Conservation (phyloP, 805 yeast genomes). For the Starmerella potacharoeniae region DNA sequence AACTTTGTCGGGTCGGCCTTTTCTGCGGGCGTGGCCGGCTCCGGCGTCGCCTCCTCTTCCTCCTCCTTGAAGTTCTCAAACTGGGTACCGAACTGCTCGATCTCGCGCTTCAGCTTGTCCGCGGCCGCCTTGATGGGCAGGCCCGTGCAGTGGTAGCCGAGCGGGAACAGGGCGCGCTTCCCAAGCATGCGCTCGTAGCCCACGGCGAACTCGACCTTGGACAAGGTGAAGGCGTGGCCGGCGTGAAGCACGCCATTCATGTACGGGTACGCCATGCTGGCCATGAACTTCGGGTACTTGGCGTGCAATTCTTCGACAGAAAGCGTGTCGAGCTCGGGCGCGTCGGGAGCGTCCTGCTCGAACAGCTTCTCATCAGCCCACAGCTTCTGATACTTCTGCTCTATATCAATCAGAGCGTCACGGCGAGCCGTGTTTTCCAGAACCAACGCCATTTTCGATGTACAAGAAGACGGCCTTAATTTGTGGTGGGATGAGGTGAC, state of each 20-base stretch:
- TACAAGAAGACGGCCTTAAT: background rate
- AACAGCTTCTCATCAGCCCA: conserved; percentile 84
- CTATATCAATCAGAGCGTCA: conserved; percentile 82
- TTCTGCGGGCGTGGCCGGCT: conserved; percentile 17
- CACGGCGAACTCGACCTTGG: conserved; percentile 82
- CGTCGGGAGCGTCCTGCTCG: conserved; percentile 72
- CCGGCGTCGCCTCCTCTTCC: conserved; percentile 27
- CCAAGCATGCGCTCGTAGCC: conserved; percentile 96
- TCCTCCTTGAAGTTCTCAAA: conserved; percentile 40
- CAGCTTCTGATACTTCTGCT: conserved; percentile 69
- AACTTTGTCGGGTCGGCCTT: conserved; percentile 70
- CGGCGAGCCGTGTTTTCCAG: conserved; percentile 73
- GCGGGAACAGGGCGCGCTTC: conserved; percentile 81
- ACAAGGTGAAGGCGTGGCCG: conserved; percentile 90
- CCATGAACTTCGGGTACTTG: conserved; percentile 74
- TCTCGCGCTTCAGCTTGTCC: conserved; percentile 85
- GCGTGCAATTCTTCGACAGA: conserved; percentile 61
- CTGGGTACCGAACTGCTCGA: conserved; percentile 78
- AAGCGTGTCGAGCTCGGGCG: conserved; percentile 47
- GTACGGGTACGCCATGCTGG: conserved; percentile 96
- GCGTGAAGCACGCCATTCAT: conserved; percentile 98
- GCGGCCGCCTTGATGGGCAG: conserved; percentile 95
- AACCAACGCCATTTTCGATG: conserved; percentile 21
- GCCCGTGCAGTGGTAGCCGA: conserved; percentile 99
- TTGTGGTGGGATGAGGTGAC: background rate